phyloP scores from a whole-genome alignment of 768 basidiomycete genomes.

The Hericium rajendrae region DNA sequence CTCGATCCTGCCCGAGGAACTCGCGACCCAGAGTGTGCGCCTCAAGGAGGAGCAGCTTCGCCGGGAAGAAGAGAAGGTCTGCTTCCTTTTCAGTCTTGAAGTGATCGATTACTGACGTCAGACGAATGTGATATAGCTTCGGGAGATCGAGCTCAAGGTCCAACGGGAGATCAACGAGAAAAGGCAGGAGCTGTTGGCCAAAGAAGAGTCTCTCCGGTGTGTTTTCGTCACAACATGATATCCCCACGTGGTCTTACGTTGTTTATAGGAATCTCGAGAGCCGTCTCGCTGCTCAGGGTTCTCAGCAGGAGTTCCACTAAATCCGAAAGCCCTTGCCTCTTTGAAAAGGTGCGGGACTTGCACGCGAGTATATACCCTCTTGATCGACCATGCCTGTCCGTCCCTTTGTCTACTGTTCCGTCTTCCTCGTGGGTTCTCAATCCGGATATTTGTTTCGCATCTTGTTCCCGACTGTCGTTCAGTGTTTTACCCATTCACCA shows the following conservation, averaged over 20 bases:
- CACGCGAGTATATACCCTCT: constrained; percentile 20
- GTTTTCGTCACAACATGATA: constrained; percentile 11
- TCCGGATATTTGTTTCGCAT: not conserved
- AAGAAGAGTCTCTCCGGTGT: constrained; percentile 87
- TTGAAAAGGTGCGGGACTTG: constrained; percentile 10
- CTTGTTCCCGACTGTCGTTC: not conserved
- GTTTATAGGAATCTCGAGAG: constrained; percentile 74
- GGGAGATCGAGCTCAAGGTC: constrained; percentile 96
- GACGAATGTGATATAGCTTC: constrained; percentile 43
- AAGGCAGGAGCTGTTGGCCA: constrained; percentile 90
- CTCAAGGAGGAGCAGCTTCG: constrained; percentile 99
- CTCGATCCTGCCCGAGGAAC: constrained; percentile 90
- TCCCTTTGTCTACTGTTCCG: not conserved
- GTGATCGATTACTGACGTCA: too few relatives aligned
- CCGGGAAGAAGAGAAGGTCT: constrained; percentile 89
- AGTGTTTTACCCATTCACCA: not conserved
- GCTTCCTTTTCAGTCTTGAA: constrained; percentile 1
- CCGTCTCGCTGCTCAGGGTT: constrained; percentile 82
- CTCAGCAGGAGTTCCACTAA: constrained; percentile 70
- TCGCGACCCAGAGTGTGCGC: constrained; percentile 92
- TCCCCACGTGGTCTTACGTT: not conserved
- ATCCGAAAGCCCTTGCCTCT: not conserved
- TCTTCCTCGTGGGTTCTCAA: not conserved
- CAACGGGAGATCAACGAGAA: constrained; percentile 98
- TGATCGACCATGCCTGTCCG: not conserved